A percentile compares a stretch with the other conserved stretches of the same genome.
Evolutionary conservation across 192 early-diverging fungal genomes (phyloP).

Genomic region (Gaertneriomyces semiglobifer): DNA sequence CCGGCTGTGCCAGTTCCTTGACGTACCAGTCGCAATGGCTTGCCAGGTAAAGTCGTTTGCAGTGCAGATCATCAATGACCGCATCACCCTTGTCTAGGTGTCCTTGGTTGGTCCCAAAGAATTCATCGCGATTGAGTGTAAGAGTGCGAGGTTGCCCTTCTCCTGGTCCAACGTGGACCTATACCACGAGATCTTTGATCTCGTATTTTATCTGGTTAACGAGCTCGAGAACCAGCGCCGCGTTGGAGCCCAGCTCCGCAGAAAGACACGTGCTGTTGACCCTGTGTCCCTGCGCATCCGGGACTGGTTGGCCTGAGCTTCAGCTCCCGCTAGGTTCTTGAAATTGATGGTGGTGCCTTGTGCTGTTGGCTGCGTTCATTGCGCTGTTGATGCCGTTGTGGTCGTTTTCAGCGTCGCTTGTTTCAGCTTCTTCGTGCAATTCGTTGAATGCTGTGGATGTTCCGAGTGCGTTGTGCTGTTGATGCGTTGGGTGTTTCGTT

Average conservation of each 20-base stretch:
- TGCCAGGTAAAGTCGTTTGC: background rate
- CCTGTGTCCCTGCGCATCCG: too few species aligned
- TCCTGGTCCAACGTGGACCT: background rate
- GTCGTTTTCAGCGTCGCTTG: too few species aligned
- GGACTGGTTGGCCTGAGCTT: too few species aligned
- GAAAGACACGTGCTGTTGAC: too few species aligned
- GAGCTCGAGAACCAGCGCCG: background rate
- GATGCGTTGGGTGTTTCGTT: too few species aligned
- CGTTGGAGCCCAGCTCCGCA: background rate
- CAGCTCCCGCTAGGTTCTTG: too few species aligned
- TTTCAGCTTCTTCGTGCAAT: too few species aligned
- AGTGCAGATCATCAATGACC: background rate
- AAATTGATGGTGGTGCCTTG: too few species aligned
- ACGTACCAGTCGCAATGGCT: background rate
- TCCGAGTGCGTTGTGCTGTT: too few species aligned
- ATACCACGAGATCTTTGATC: background rate
- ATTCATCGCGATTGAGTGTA: constrained; percentile 1
- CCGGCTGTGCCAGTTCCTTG: constrained; percentile 4
- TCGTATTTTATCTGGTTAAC: background rate
- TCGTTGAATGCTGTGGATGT: too few species aligned
- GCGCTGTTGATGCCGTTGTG: too few species aligned
- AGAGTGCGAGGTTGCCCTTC: background rate
- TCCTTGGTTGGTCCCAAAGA: background rate
- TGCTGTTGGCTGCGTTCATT: too few species aligned
- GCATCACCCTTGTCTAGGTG: background rate